Percentiles rank a stretch among this genome's conserved stretches.
Conservation (phyloP, 2,329 filamentous ascomycete species). For the Colletotrichum aenigma region DNA sequence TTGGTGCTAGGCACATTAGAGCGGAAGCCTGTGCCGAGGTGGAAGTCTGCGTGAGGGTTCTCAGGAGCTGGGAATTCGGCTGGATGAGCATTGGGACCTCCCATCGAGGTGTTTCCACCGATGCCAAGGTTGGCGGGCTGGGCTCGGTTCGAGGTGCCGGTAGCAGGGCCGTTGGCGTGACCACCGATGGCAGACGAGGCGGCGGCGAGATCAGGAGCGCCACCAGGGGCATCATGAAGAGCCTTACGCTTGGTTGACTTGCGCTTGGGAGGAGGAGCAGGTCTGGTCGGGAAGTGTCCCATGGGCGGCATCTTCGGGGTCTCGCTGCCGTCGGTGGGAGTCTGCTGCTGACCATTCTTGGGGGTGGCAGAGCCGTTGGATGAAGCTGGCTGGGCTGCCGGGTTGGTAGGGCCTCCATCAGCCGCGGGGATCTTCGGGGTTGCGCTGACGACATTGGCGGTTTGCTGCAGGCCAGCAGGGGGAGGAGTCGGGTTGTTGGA, state of each 20-base stretch:
- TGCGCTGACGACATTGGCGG: no score
- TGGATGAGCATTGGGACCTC: fast-evolving
- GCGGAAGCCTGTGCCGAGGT: neutral
- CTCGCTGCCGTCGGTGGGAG: neutral
- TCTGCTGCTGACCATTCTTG: neutral
- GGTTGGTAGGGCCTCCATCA: neutral
- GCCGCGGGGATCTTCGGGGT: no score
- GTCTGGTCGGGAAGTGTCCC: neutral
- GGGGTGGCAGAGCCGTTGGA: neutral
- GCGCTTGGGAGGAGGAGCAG: neutral
- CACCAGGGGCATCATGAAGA: neutral
- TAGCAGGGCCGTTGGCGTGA: neutral
- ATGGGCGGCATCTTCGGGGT: neutral
- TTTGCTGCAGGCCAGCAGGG: neutral
- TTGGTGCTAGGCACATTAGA: neutral
- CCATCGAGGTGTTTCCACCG: fast-evolving
- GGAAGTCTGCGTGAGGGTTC: neutral
- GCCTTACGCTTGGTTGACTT: neutral
- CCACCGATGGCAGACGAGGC: neutral
- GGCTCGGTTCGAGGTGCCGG: neutral
- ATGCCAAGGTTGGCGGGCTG: neutral
- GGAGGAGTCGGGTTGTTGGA: fast-evolving
- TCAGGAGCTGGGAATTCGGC: fast-evolving
- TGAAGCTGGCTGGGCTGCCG: neutral
- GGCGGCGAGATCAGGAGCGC: neutral